Conservation (phyloP, 2,329 filamentous ascomycete genomes). For the Periconia sp. region DNA sequence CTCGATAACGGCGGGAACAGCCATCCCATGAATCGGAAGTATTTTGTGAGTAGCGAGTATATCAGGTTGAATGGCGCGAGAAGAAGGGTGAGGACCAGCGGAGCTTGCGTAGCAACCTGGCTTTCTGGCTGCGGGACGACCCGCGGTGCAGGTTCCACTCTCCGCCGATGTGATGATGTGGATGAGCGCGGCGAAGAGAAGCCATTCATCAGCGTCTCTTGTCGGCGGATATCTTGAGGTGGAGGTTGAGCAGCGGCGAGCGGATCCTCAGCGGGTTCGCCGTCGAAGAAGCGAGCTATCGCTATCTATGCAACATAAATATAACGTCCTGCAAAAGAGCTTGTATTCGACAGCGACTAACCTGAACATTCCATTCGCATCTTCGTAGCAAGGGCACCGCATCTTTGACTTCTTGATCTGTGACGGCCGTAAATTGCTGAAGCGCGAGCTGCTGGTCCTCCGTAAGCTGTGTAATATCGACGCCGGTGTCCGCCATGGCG, state of each 20-base stretch:
- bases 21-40: slow-evolving; percentile 76
- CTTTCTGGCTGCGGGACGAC: slow-evolving; percentile 77
- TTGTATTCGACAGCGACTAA: slow-evolving; percentile 44
- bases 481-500: slow-evolving; percentile 46
- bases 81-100: slow-evolving; percentile 77
- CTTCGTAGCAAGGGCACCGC: slow-evolving; percentile 80
- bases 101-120: slow-evolving; percentile 71
- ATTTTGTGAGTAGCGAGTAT: slow-evolving; percentile 71
- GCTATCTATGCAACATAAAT: slow-evolving; percentile 76
- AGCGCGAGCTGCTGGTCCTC: slow-evolving; percentile 81
- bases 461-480: slow-evolving; percentile 73
- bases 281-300: slow-evolving; percentile 97
- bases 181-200: slow-evolving; percentile 44
- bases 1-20: slow-evolving; percentile 82
- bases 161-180: slow-evolving; percentile 34
- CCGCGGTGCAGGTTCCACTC: slow-evolving; percentile 75
- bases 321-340: not conserved
- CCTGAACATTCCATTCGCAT: slow-evolving; percentile 96
- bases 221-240: slow-evolving; percentile 66
- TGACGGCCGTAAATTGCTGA: slow-evolving; percentile 87
- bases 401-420: slow-evolving; percentile 77
- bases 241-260: slow-evolving; percentile 73
- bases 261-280: slow-evolving; percentile 79
- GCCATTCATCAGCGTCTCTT: slow-evolving; percentile 72
- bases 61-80: slow-evolving; percentile 82